Evolutionary conservation across 768 basidiomycete species (phyloP), one percentile per base, ranked within the genome.

Genomic region (Multifurca ochricompacta): DNA sequence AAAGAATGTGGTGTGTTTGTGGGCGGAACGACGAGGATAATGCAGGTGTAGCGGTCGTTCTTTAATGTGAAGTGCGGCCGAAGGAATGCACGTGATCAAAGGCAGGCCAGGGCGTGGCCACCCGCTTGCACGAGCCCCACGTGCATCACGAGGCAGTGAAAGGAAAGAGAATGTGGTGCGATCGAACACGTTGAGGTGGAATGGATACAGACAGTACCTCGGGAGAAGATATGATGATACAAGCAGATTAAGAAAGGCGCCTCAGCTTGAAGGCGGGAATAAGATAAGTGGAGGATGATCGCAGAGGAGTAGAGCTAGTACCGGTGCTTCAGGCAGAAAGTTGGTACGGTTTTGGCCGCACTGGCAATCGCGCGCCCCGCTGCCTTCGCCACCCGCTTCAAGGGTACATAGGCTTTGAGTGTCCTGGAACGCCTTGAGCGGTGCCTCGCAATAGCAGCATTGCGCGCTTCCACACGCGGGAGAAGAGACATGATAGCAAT

Each of bases 1-100:
- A 47, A n/a, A 52, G 28, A 36, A 16, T 51, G 50, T 52, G 55
- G 55, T 39, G 44, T 51, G 49, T n/a, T 56, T 56, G 55, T 56
- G 56, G 56, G 32, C 44, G 56, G 37, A 42, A 34, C 45, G 56
- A 47, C 46, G 50, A 47, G 56, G 56, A 52, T 39, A 52, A 57
- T 57, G 50, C 39, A 36, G 39, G 56, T 10, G 23, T 16, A 30
- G 56, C 48, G 56, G 50, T 21, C 45, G 56, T 52, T 40, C 51
- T 57, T 57, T 57, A 57, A 57, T 57, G 56, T 57, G 56, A 56
- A 57, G 50, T 52, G 46, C 50, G 50, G 51, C 51, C 27, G 39
- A 36, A 25, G 30, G 32, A 14, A 37, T 21, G 39, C 56, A 57
- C 56, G 56, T 57, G 56, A 57, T 37, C 40, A 57, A 21, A 36